A percentile compares a stretch with the other conserved stretches of the same genome.
These are phyloP conservation scores for Ceratocystis destructans DNA, from an alignment of 2,329 filamentous ascomycete genomes.

Conservation along the genomic window DNA sequence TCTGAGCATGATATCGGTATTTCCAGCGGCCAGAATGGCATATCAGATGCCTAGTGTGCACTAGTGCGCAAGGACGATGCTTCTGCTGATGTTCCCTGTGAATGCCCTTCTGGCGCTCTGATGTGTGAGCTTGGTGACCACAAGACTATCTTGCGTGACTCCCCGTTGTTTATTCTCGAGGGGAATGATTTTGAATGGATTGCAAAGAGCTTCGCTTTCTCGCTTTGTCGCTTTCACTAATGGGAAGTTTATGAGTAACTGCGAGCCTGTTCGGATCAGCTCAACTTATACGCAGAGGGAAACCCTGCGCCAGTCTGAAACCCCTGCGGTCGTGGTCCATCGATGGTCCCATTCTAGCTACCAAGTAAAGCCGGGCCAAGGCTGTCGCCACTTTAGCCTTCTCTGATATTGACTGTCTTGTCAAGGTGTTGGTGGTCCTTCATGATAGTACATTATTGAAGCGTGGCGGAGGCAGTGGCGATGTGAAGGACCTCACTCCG, in stretches of 20 bases:
- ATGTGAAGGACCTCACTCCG: constrained; percentile 31
- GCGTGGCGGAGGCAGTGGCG: constrained; percentile 44
- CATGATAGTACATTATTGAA: constrained; percentile 34
- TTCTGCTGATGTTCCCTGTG: constrained; percentile 34
- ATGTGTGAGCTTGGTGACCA: constrained; percentile 54
- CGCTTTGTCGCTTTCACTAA: constrained; percentile 22
- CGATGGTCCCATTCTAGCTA: constrained; percentile 33
- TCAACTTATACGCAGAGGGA: constrained; percentile 33
- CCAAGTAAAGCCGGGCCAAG: constrained; percentile 25
- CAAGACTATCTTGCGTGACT: constrained; percentile 48
- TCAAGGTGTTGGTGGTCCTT: constrained; percentile 36
- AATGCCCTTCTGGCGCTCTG: constrained; percentile 41
- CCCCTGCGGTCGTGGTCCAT: constrained; percentile 39
- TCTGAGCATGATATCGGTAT: constrained; percentile 39
- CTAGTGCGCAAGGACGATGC: constrained; percentile 37
- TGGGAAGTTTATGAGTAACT: constrained; percentile 47
- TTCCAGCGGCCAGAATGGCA: constrained; percentile 36
- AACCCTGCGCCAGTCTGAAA: constrained; percentile 32
- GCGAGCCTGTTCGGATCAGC: constrained; percentile 49
- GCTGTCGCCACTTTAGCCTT: constrained; percentile 31
- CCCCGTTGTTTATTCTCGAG: constrained; percentile 31
- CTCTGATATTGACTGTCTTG: constrained; percentile 36
- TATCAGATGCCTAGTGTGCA: constrained; percentile 48
- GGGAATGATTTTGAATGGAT: constrained; percentile 43
- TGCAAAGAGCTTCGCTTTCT: constrained; percentile 37